Evolutionary conservation across 345 rosid genomes (phyloP), one percentile per base, ranked within the genome.

Genomic region (Geranium rotundifolium): DNA sequence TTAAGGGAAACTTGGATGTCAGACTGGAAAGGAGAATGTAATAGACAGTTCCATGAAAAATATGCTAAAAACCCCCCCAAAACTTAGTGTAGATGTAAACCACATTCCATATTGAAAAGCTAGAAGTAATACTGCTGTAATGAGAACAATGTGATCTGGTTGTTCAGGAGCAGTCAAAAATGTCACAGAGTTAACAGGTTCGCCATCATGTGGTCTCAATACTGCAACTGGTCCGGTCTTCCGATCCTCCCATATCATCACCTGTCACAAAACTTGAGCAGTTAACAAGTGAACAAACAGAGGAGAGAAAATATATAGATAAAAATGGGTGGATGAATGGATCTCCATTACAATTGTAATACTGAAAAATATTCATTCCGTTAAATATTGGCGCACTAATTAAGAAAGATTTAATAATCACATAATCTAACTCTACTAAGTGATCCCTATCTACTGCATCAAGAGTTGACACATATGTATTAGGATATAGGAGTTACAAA

Each of bases 211-310:
- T 30, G 95, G 90, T 69, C 83, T 84, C 70, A 87, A 61, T 13
- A 82, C 77, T 7, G 79, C 76, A 68, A 81, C 80, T 19, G 90
- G 88, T 29, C 63, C 27, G 61, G 83, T 73, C 77, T 78, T 87
- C 54, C 79, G 83, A 66, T 84, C 95, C 54, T 79, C 90, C 95
- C 95, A 87, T 67, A 84, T 82, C 76, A 82, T 84, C 52, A 87
- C 83, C 95, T 87, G 86, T 67, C 39, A 60, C 58, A 68, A 56
- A 52, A 61, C 7, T 61, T 20, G 2, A 64, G 17, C 29, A 19
- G 56, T 70, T 63, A 57, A 62, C 31, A 4, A 72, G 60, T 50
- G 19, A 60, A 39, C 27, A 17, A 17, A 56, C 7, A 18, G 23
- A 59, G 54, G 54, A 20, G 37, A 23, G 18, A 63, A 4, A 8